Percentiles rank a stretch among this genome's conserved stretches.
phyloP scores from a whole-genome alignment of 1,139 yeast species.

The Groenewaldozyma auringiensis region DNA sequence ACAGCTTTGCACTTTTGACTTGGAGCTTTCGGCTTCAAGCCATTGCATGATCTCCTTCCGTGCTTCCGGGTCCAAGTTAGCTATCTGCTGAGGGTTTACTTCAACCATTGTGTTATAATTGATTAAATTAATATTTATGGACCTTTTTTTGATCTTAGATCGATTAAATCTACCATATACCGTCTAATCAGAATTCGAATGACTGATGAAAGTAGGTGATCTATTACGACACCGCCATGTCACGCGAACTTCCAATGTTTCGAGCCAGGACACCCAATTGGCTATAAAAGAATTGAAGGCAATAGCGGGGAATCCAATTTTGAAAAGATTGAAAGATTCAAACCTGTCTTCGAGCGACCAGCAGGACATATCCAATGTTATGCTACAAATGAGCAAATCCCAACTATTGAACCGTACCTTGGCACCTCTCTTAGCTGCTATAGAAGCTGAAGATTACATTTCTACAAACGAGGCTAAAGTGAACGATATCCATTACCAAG shows the following conservation, averaged over 20 bases:
- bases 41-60: constrained; percentile 69
- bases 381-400: too few relatives aligned
- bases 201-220: background rate
- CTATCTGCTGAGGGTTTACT: constrained; percentile 52
- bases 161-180: background rate
- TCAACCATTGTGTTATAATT: constrained; percentile 56
- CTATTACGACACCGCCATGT: background rate
- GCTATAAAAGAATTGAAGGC: background rate
- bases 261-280: background rate
- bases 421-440: too few relatives aligned
- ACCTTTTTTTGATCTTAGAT: background rate
- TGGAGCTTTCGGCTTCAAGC: constrained; percentile 76
- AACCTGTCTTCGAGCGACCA: too few relatives aligned
- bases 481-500: too few relatives aligned
- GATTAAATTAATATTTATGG: constrained; percentile 2
- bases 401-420: too few relatives aligned
- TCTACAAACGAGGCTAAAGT: too few relatives aligned
- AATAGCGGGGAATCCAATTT: background rate
- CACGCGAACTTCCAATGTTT: background rate
- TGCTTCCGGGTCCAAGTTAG: constrained; percentile 59
- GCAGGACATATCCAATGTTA: too few relatives aligned
- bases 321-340: background rate
- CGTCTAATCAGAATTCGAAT: too few relatives aligned
- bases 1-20: constrained; percentile 76
- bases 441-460: too few relatives aligned